Evolutionary conservation across 2,329 filamentous ascomycete genomes (phyloP), one percentile per base, ranked within the genome.

Genomic region (Epichloe aotearoae): DNA sequence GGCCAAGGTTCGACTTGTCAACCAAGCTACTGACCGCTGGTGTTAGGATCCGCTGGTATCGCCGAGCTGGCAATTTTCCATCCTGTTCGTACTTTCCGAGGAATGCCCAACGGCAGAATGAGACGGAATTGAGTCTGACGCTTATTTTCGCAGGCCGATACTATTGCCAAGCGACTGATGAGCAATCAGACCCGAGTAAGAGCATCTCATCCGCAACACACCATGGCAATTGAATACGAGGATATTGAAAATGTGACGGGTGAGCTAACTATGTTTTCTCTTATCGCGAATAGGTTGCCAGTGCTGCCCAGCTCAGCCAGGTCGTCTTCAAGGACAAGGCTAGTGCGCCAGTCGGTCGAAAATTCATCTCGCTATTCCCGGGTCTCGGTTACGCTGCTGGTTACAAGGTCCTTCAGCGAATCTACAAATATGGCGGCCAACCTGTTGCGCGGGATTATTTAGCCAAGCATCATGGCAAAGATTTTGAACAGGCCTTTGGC

Each of bases 371-470:
- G 42, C 80, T 98, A 45, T 98, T 98, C 74, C 93, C 93, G 34
- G 93, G 93, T 64, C 80, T 98, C 54, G 93, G 93, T 64, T 98
- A 98, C 69, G 93, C 93, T 52, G 93, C 93, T 51, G 90, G 90
- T 55, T 98, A 98, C 78, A 98, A 98, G 79, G 77, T 97, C 55
- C 80, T 95, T 51, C 93, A 98, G 79, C 79, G 93, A 68, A 82
- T 98, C 66, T 98, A 98, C 80, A 98, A 98, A 74, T 98, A 96
- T 65, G 93, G 93, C 58, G 93, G 93, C 47, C 93, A 98, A 74
- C 93, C 93, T 43, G 87, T 96, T 61, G 90, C 88, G 39, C 84
- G 91, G 50, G 93, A 98, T 71, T 96, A 85, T 70, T 79, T 98
- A 49, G 78, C 79, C 49, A 71, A 77, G 64, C 78, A 97, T 75